These are phyloP conservation scores for Knoxia roxburghii DNA, from an alignment of 257 asterid genomes.

Conservation along the genomic window DNA sequence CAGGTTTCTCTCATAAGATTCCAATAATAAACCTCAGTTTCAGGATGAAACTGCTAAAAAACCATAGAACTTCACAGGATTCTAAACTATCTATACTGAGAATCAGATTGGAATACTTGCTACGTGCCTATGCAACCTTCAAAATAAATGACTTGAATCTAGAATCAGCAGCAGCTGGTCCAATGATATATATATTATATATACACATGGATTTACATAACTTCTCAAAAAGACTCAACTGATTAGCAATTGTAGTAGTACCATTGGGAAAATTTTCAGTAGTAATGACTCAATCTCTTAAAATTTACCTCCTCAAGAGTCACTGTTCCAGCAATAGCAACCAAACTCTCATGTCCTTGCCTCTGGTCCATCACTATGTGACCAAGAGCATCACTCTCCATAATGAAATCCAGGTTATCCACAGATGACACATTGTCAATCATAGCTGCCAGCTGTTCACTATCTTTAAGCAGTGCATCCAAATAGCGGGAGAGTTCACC, in stretches of 20 bases:
- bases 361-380: conserved; percentile 96
- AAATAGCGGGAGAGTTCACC: conserved; percentile 94
- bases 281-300: background rate
- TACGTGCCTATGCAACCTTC: background rate
- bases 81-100: background rate
- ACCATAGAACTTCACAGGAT: background rate
- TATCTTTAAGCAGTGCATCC: conserved; percentile 92
- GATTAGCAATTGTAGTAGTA: too few species aligned
- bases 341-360: conserved; percentile 94
- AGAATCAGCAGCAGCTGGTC: background rate
- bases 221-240: background rate
- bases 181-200: background rate
- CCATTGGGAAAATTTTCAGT: background rate
- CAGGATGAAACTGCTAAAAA: background rate
- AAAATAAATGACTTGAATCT: background rate
- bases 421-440: conserved; percentile 94
- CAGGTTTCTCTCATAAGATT: background rate
- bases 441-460: conserved; percentile 99
- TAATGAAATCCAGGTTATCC: conserved; percentile 90
- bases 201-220: background rate
- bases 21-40: background rate
- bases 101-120: background rate
- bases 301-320: conserved; percentile 84
- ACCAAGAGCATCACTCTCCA: conserved; percentile 99
- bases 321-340: conserved; percentile 84